These are phyloP conservation scores for Aspergillus sp. DNA, from an alignment of 2,329 filamentous ascomycete species.

Conservation along the genomic window DNA sequence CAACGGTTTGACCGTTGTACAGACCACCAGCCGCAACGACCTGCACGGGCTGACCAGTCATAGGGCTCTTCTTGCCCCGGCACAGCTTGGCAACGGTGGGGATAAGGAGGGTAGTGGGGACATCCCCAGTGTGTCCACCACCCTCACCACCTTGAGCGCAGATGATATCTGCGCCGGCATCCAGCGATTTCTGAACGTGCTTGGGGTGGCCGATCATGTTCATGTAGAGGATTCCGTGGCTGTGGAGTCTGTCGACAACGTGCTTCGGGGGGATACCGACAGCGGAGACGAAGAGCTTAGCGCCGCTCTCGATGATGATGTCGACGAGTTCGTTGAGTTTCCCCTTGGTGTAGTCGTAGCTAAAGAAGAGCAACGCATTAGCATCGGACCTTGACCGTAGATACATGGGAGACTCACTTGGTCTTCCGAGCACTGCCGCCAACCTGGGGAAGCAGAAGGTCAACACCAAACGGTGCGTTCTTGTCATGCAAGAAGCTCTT, in stretches of 20 bases:
- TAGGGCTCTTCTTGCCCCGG: conserved; percentile 72
- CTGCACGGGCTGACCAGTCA: conserved; percentile 82
- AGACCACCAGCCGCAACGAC: conserved; percentile 92
- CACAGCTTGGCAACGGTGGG: conserved; percentile 80
- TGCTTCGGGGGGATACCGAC: conserved; percentile 86
- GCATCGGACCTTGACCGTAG: not conserved
- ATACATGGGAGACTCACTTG: conserved; percentile 51
- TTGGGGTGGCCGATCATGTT: conserved; percentile 99
- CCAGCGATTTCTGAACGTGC: conserved; percentile 94
- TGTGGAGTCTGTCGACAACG: conserved; percentile 86
- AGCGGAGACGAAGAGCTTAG: conserved; percentile 91
- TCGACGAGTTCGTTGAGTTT: conserved; percentile 87
- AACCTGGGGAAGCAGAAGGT: conserved; percentile 88
- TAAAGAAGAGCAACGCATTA: conserved; percentile 32
- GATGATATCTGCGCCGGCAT: conserved; percentile 89
- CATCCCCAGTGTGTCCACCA: conserved; percentile 91
- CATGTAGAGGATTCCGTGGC: conserved; percentile 87
- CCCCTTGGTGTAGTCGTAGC: conserved; percentile 99
- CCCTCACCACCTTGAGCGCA: conserved; percentile 98
- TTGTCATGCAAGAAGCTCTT: conserved; percentile 84
- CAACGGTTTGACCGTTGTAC: conserved; percentile 84
- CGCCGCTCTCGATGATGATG: conserved; percentile 86
- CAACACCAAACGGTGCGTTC: conserved; percentile 91
- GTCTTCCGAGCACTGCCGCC: conserved; percentile 92
- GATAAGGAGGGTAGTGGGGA: conserved; percentile 86